These are phyloP conservation scores for Puccinia brachypodii DNA, from an alignment of 1,284 basidiomycete species.

Conservation along the genomic window DNA sequence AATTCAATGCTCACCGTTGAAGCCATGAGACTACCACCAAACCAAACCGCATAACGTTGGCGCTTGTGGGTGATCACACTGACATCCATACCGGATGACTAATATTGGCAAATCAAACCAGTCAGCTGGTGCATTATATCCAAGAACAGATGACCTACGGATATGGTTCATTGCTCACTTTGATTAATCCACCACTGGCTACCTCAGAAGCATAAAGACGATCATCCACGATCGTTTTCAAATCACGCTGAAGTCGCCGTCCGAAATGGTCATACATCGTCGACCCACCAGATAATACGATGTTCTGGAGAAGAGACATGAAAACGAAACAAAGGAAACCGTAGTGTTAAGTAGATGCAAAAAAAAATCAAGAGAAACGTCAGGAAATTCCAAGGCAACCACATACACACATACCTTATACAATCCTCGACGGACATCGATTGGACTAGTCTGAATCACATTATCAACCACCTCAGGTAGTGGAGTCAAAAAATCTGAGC, in stretches of 20 bases:
- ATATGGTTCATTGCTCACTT: conserved; percentile 61
- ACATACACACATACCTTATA: conserved; percentile 70
- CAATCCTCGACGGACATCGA: conserved; percentile 86
- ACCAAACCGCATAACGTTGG: conserved; percentile 98
- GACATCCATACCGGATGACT: conserved; percentile 57
- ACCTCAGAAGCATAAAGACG: conserved; percentile 76
- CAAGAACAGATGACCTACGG: not conserved
- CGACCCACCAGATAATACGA: conserved; percentile 89
- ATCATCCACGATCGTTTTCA: conserved; percentile 90
- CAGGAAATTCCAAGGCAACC: not conserved
- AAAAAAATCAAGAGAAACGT: no score
- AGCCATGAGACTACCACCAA: conserved; percentile 89
- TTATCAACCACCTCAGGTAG: conserved; percentile 94
- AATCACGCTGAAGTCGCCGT: conserved; percentile 87
- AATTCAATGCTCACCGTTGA: conserved; percentile 68
- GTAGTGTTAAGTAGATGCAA: no score
- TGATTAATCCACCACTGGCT: conserved; percentile 73
- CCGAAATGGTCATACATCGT: conserved; percentile 99
- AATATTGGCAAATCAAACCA: conserved; percentile 15
- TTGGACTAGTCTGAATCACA: conserved; percentile 93
- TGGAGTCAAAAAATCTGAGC: conserved; percentile 95
- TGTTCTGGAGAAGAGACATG: conserved; percentile 69
- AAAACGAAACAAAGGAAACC: not conserved
- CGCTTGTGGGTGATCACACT: conserved; percentile 98
- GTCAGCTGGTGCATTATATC: not conserved